A percentile compares a stretch with the other conserved stretches of the same genome.
Conservation (phyloP, 176 grass and related monocot species). For the Raddia distichophylla region DNA sequence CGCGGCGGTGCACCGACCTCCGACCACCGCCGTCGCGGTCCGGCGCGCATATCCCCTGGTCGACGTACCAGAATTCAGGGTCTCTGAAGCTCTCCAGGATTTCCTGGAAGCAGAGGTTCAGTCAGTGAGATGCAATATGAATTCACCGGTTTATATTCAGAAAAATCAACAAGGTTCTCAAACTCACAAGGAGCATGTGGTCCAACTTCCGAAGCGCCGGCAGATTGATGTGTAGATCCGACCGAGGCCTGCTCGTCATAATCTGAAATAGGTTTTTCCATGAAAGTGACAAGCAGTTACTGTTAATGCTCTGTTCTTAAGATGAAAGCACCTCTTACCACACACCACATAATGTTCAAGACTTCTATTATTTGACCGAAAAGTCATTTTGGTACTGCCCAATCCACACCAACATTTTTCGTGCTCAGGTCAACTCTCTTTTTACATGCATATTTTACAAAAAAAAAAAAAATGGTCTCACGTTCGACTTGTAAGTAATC, state of each 20-base stretch:
- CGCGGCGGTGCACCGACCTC: constrained; percentile 48
- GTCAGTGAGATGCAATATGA: neutral
- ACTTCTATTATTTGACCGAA: neutral
- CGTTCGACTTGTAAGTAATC: too few relatives aligned
- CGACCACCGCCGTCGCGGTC: constrained; percentile 66
- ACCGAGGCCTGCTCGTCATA: constrained; percentile 85
- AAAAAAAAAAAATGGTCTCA: too few relatives aligned
- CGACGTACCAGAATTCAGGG: constrained; percentile 89
- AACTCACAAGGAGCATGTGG: constrained; percentile 96
- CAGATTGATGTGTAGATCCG: constrained; percentile 86
- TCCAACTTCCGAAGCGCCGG: constrained; percentile 88
- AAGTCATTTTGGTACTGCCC: too few relatives aligned
- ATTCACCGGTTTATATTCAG: neutral
- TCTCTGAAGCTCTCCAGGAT: constrained; percentile 75
- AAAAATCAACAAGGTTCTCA: neutral
- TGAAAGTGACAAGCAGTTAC: neutral
- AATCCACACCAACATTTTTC: too few relatives aligned
- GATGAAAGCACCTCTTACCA: neutral
- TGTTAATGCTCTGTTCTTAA: neutral
- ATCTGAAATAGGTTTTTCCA: constrained; percentile 56
- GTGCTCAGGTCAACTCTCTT: too few relatives aligned
- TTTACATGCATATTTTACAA: too few relatives aligned
- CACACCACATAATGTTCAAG: neutral
- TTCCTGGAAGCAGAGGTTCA: constrained; percentile 48
- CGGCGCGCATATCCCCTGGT: constrained; percentile 73